Evolutionary conservation across 495 filamentous ascomycete genomes (phyloP).

Genomic region (Hypoxylon perforatum): DNA sequence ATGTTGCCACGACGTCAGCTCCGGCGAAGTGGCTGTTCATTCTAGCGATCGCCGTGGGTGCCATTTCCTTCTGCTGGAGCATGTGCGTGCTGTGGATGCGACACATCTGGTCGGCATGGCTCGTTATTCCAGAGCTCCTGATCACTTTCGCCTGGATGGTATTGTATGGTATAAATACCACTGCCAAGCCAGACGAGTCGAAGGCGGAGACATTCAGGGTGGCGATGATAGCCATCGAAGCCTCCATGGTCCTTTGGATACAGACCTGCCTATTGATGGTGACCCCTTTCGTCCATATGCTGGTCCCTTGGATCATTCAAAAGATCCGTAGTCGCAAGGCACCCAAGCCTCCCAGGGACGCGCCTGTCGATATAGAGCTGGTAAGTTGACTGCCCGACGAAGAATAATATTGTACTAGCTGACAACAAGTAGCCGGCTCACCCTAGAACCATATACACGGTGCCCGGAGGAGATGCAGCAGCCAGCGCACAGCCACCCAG

Average conservation of each 20-base stretch:
- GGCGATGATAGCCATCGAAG: constrained; percentile 31
- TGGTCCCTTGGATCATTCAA: constrained; percentile 28
- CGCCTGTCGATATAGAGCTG: constrained; percentile 11
- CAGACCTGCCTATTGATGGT: constrained; percentile 28
- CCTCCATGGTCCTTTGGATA: constrained; percentile 36
- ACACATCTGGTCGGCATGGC: constrained; percentile 29
- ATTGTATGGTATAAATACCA: constrained; percentile 10
- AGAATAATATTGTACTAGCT: not conserved
- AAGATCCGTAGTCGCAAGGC: not conserved
- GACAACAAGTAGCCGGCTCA: not conserved
- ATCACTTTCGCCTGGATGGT: constrained; percentile 25
- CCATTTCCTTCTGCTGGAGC: constrained; percentile 17
- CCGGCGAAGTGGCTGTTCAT: constrained; percentile 20
- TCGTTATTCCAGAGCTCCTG: constrained; percentile 26
- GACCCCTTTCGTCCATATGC: constrained; percentile 30
- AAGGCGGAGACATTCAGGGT: constrained; percentile 22
- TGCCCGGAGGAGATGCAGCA: not conserved
- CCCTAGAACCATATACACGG: not conserved
- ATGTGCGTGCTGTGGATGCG: constrained; percentile 26
- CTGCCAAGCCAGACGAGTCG: constrained; percentile 11
- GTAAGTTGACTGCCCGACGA: not conserved
- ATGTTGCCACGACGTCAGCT: constrained; percentile 23
- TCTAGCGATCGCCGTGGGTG: not conserved
- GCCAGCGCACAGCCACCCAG: no score
- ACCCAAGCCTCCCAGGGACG: not conserved